phyloP scores from a whole-genome alignment of 2,329 filamentous ascomycete genomes.

The Coleophoma cylindrospora region DNA sequence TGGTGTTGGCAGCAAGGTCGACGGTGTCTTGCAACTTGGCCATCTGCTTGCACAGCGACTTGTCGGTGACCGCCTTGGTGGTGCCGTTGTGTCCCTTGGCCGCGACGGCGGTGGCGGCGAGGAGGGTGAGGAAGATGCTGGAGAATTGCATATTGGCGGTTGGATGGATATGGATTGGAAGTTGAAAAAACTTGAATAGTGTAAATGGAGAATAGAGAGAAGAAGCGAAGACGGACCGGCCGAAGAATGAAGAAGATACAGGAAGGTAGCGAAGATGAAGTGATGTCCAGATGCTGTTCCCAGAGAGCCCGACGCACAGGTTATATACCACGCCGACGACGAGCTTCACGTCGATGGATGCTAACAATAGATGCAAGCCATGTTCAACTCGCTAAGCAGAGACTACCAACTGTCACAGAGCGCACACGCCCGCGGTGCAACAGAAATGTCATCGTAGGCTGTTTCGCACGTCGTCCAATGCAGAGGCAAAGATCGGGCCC shows the following conservation, averaged over 20 bases:
- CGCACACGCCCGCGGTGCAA: too few species aligned
- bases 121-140: conserved; percentile 15
- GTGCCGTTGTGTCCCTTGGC: conserved; percentile 21
- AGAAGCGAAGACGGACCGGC: conserved; percentile 16
- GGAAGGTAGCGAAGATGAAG: conserved; percentile 12
- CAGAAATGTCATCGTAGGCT: too few species aligned
- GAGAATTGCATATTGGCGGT: conserved; percentile 19
- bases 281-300: conserved; percentile 14
- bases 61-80: conserved; percentile 23
- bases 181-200: conserved; percentile 5
- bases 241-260: conserved; percentile 9
- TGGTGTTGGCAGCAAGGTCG: conserved; percentile 30
- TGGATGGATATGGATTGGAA: conserved; percentile 3
- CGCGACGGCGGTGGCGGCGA: conserved; percentile 15
- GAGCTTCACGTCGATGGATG: not conserved
- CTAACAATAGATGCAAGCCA: not conserved
- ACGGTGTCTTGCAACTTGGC: conserved; percentile 23
- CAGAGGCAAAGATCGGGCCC: too few species aligned
- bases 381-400: not conserved
- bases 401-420: not conserved
- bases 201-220: conserved; percentile 1
- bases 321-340: not conserved
- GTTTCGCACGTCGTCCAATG: too few species aligned
- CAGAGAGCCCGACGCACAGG: not conserved
- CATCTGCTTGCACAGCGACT: conserved; percentile 29